A percentile compares a stretch with the other conserved stretches of the same genome.
Evolutionary conservation across 345 rosid genomes (phyloP).

Genomic region (Crucihimalaya himalaica): DNA sequence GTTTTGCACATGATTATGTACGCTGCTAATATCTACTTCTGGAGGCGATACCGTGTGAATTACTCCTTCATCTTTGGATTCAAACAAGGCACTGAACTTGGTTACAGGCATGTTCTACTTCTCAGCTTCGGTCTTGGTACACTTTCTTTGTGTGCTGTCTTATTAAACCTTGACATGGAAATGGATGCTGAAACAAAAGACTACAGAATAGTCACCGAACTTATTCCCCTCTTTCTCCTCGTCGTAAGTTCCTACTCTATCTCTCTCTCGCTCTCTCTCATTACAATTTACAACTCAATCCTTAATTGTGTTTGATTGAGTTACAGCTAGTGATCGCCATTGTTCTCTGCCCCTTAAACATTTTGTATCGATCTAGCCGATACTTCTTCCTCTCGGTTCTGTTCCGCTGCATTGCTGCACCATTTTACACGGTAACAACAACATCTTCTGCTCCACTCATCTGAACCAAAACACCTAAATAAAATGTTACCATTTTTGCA

Average conservation of each 20-base stretch:
- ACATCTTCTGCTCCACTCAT: not conserved
- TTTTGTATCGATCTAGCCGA: slow-evolving; percentile 39
- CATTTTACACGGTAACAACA: slow-evolving; percentile 37
- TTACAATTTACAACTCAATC: not conserved
- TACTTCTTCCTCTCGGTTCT: slow-evolving; percentile 34
- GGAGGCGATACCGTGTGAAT: slow-evolving; percentile 72
- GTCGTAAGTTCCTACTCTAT: slow-evolving; percentile 43
- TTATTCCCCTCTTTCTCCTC: slow-evolving; percentile 61
- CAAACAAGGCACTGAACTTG: slow-evolving; percentile 72
- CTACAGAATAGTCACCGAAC: slow-evolving; percentile 55
- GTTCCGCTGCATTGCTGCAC: slow-evolving; percentile 43
- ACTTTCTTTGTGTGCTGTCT: slow-evolving; percentile 51
- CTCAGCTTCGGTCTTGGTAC: slow-evolving; percentile 59
- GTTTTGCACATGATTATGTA: slow-evolving; percentile 64
- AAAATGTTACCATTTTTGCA: slow-evolving; percentile 18
- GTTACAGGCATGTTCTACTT: slow-evolving; percentile 64
- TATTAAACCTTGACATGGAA: slow-evolving; percentile 79
- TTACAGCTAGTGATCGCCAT: slow-evolving; percentile 33
- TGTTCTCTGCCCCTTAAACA: slow-evolving; percentile 36
- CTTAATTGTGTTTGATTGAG: not conserved
- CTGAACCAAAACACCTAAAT: not conserved
- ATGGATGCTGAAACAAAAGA: slow-evolving; percentile 60
- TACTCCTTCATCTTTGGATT: slow-evolving; percentile 71
- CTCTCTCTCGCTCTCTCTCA: not conserved
- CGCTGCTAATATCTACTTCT: slow-evolving; percentile 60